These are phyloP conservation scores for Colletotrichum sp. DNA, from an alignment of 2,329 filamentous ascomycete genomes.

Conservation along the genomic window DNA sequence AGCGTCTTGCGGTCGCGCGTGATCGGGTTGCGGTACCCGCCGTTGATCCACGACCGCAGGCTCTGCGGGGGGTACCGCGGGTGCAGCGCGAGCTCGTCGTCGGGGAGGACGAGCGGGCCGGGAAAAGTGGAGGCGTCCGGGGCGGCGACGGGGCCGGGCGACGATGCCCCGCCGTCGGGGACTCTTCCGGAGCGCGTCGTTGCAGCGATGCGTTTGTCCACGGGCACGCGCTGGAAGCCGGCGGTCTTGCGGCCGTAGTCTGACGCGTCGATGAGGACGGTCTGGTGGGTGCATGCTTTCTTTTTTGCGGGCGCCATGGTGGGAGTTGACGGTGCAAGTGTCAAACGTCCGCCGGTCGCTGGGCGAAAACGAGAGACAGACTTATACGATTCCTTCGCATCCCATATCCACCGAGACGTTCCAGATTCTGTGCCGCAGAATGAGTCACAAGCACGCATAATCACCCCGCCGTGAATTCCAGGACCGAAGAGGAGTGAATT, in stretches of 20 bases:
- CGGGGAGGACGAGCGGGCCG: constrained; percentile 62
- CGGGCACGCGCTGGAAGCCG: constrained; percentile 31
- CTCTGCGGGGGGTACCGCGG: constrained; percentile 56
- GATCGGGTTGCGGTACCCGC: constrained; percentile 52
- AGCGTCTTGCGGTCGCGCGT: constrained; percentile 50
- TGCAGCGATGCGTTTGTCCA: constrained; percentile 33
- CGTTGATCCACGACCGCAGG: constrained; percentile 53
- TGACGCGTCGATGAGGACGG: not conserved
- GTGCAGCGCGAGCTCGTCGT: constrained; percentile 61
- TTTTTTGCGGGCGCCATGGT: not conserved
- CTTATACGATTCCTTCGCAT: not conserved
- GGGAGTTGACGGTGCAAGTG: not conserved
- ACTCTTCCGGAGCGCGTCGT: constrained; percentile 30
- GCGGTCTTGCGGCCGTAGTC: not conserved
- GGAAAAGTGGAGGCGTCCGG: constrained; percentile 50
- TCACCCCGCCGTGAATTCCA: not conserved
- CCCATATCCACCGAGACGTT: too few species aligned
- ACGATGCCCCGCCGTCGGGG: not conserved
- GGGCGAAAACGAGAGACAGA: not conserved
- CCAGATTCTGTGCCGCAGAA: not conserved
- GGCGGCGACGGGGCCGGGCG: constrained; percentile 10
- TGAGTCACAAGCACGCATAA: not conserved
- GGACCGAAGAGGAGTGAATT: not conserved
- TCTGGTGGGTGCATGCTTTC: not conserved
- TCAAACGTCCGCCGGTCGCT: not conserved